Conservation (phyloP, 495 filamentous ascomycete genomes). For the Pyronema omphalodes region DNA sequence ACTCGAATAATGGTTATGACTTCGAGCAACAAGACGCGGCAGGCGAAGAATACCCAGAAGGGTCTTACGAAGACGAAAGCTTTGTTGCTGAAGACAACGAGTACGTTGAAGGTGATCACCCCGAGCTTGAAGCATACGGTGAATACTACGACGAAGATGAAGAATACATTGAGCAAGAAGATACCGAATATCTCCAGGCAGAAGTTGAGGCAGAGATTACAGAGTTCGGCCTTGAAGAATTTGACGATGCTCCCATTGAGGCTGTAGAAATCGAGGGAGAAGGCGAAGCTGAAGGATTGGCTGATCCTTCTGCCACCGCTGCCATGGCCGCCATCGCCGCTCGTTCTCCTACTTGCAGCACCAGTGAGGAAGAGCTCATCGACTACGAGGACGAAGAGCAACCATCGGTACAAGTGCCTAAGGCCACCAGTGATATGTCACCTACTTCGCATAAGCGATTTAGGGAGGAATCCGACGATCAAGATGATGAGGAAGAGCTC, state of each 20-base stretch:
- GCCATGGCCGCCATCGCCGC: background rate
- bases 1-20: background rate
- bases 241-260: background rate
- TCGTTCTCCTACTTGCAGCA: background rate
- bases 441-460: constrained; percentile 1
- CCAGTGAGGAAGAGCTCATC: constrained; percentile 3
- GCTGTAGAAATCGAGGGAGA: background rate
- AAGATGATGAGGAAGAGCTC: background rate
- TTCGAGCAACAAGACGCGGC: background rate
- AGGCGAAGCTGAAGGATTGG: background rate
- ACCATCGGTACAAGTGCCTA: background rate
- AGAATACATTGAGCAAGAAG: background rate
- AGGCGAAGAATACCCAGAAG: background rate
- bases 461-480: background rate
- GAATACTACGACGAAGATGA: background rate
- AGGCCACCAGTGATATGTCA: background rate
- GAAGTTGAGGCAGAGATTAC: background rate
- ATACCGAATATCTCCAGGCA: background rate
- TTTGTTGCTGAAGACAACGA: background rate
- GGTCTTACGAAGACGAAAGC: background rate
- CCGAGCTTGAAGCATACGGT: background rate
- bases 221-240: constrained; percentile 1
- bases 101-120: background rate
- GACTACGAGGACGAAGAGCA: constrained; percentile 3
- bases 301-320: background rate